These are phyloP conservation scores for Rhodotorula toruloides DNA, from an alignment of 768 basidiomycete genomes.

Conservation along the genomic window DNA sequence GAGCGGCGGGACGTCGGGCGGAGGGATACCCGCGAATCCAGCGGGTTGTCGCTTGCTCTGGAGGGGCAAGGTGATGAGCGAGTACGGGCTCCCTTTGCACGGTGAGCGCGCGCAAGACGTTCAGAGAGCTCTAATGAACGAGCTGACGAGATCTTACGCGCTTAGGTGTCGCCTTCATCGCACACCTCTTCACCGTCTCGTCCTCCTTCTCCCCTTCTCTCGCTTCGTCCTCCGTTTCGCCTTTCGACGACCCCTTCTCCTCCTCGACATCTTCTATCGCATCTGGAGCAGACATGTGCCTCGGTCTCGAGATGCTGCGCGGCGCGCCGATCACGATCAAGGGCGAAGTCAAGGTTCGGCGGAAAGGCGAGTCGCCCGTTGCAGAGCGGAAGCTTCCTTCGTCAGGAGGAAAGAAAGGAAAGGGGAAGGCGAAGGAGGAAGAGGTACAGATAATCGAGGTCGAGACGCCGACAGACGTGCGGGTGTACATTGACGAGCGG, in stretches of 20 bases:
- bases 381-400: background rate
- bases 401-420: background rate
- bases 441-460: constrained; percentile 6
- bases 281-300: constrained; percentile 34
- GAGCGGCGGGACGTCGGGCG: background rate
- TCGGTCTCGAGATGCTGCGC: constrained; percentile 34
- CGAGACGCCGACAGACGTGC: constrained; percentile 37
- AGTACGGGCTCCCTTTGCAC: background rate
- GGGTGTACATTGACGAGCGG: constrained; percentile 28
- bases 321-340: constrained; percentile 13
- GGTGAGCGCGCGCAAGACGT: background rate
- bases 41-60: constrained; percentile 13
- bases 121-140: background rate
- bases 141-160: background rate
- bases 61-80: constrained; percentile 12
- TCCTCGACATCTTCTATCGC: constrained; percentile 4
- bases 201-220: constrained; percentile 1
- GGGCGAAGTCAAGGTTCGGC: background rate
- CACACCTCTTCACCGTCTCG: constrained; percentile 34
- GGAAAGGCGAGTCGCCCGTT: background rate
- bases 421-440: background rate
- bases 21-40: background rate
- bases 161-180: constrained; percentile 33
- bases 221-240: constrained; percentile 8
- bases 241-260: constrained; percentile 38